phyloP scores from a whole-genome alignment of 768 basidiomycete genomes.

The Pulveroboletus sp. region DNA sequence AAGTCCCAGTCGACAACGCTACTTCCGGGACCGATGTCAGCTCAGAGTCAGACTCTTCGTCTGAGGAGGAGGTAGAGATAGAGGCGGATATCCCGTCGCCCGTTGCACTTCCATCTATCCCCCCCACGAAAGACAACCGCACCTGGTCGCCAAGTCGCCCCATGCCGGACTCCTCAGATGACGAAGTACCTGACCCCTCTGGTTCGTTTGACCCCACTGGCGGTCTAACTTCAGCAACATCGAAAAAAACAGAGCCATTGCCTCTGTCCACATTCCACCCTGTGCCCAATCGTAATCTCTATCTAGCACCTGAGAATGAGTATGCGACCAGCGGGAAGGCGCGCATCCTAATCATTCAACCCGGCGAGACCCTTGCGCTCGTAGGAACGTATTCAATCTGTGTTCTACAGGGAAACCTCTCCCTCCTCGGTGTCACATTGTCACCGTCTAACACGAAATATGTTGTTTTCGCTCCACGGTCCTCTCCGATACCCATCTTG shows the following conservation, averaged over 20 bases:
- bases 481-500: constrained; percentile 67
- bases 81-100: constrained; percentile 13
- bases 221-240: background rate
- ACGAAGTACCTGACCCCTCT: constrained; percentile 30
- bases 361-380: constrained; percentile 55
- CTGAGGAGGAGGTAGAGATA: constrained; percentile 23
- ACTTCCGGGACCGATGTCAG: constrained; percentile 32
- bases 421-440: constrained; percentile 52
- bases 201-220: background rate
- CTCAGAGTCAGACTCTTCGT: constrained; percentile 28
- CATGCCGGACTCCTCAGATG: constrained; percentile 44
- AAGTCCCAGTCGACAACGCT: constrained; percentile 28
- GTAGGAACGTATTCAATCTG: constrained; percentile 60
- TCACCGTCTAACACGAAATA: constrained; percentile 38
- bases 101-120: constrained; percentile 10
- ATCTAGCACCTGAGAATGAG: constrained; percentile 1
- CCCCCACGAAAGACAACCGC: constrained; percentile 25
- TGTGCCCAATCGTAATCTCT: constrained; percentile 36
- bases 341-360: constrained; percentile 41
- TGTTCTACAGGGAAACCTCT: constrained; percentile 58
- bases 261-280: constrained; percentile 51
- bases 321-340: constrained; percentile 11
- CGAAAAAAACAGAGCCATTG: constrained; percentile 13
- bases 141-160: constrained; percentile 61
- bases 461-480: constrained; percentile 69